Conservation (phyloP, 768 basidiomycete genomes). For the Pisolithus orientalis region DNA sequence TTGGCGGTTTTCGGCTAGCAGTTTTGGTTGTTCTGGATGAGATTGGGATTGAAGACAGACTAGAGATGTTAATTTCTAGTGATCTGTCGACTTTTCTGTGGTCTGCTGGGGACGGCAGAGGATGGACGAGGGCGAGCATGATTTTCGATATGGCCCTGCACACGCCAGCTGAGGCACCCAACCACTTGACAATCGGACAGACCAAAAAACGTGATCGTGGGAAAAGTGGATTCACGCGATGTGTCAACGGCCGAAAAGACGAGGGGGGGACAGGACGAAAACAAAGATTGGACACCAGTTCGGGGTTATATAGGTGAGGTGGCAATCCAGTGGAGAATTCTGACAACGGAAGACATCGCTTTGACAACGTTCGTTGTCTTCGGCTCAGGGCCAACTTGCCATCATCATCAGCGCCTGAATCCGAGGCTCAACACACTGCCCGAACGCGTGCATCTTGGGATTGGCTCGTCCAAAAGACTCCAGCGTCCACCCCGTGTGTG, state of each 20-base stretch:
- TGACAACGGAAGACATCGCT: background rate
- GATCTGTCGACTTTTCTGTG: slow-evolving; percentile 15
- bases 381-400: background rate
- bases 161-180: too few species aligned
- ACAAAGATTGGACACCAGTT: background rate
- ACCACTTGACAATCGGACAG: slow-evolving; percentile 6
- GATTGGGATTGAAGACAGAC: slow-evolving; percentile 1
- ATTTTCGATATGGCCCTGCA: background rate
- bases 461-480: background rate
- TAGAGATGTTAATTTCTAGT: slow-evolving; percentile 23
- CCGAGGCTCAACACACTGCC: background rate
- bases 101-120: slow-evolving; percentile 25
- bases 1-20: slow-evolving; percentile 22
- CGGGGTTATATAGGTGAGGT: background rate
- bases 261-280: too few species aligned
- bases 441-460: background rate
- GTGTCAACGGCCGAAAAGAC: background rate
- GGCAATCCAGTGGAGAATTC: background rate
- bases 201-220: slow-evolving; percentile 1
- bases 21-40: slow-evolving; percentile 16
- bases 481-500: background rate
- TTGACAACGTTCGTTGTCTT: background rate
- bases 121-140: slow-evolving; percentile 50
- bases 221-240: background rate
- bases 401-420: background rate